phyloP scores from a whole-genome alignment of 768 basidiomycete species.

The Leccinum rimulosum region DNA sequence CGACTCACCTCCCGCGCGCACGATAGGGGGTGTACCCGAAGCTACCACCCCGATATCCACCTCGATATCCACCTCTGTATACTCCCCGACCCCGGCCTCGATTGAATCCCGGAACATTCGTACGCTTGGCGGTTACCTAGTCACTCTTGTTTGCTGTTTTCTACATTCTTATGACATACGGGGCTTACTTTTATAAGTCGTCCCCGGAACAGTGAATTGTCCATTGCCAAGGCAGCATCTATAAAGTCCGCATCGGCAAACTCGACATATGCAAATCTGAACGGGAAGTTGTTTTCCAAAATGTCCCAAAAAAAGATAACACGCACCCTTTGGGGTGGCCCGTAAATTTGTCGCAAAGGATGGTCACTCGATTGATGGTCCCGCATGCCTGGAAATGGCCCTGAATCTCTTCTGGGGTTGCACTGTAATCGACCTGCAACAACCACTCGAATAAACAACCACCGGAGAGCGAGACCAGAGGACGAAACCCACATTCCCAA shows the following conservation, averaged over 20 bases:
- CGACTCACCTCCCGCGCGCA: conserved; percentile 70
- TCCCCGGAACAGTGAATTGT: conserved; percentile 94
- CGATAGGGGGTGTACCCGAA: conserved; percentile 53
- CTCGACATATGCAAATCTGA: conserved; percentile 96
- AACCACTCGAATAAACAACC: conserved; percentile 10
- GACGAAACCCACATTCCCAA: conserved; percentile 82
- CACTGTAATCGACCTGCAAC: conserved; percentile 89
- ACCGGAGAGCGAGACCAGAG: conserved; percentile 4
- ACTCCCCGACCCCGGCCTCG: conserved; percentile 76
- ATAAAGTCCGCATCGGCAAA: conserved; percentile 93
- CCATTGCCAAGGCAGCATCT: conserved; percentile 87
- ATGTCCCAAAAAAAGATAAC: conserved; percentile 9
- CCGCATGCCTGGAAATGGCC: conserved; percentile 96
- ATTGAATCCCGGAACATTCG: conserved; percentile 91
- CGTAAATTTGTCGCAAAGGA: conserved; percentile 99
- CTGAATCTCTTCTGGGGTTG: conserved; percentile 98
- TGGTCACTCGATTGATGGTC: conserved; percentile 97
- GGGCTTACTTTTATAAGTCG: conserved; percentile 81
- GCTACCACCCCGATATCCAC: conserved; percentile 57
- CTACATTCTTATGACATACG: neutral
- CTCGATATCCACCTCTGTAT: conserved; percentile 60
- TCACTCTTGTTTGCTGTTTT: conserved; percentile 1
- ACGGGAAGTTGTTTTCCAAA: conserved; percentile 11
- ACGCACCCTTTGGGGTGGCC: conserved; percentile 96
- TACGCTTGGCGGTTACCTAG: conserved; percentile 93